Percentiles rank a stretch among this genome's conserved stretches.
These are phyloP conservation scores for Microsporum ferrugineum DNA, from an alignment of 2,329 filamentous ascomycete genomes.

Conservation along the genomic window DNA sequence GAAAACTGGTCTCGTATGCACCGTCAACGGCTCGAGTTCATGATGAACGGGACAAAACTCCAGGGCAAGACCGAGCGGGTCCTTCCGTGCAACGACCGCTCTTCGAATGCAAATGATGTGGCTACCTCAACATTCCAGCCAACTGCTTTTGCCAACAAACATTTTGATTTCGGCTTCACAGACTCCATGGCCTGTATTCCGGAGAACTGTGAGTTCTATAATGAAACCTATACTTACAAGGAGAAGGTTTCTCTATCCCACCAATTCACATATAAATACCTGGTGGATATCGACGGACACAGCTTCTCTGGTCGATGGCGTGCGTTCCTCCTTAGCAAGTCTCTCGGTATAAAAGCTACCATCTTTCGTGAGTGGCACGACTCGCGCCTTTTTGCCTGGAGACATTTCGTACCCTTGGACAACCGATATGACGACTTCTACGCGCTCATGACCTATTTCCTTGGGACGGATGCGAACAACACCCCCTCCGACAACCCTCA, in stretches of 20 bases:
- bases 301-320: constrained; percentile 58
- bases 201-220: constrained; percentile 37
- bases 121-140: constrained; percentile 22
- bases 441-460: constrained; percentile 62
- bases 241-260: constrained; percentile 23
- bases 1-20: constrained; percentile 62
- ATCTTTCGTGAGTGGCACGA: constrained; percentile 76
- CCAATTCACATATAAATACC: constrained; percentile 50
- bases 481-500: not conserved
- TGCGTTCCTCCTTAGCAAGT: constrained; percentile 57
- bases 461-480: constrained; percentile 49
- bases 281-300: constrained; percentile 68
- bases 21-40: constrained; percentile 61
- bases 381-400: constrained; percentile 60
- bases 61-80: constrained; percentile 36
- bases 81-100: constrained; percentile 5
- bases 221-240: constrained; percentile 29
- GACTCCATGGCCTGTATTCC: constrained; percentile 29
- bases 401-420: constrained; percentile 72
- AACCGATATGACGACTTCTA: constrained; percentile 61
- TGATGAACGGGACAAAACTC: constrained; percentile 57
- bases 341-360: constrained; percentile 64
- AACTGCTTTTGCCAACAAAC: constrained; percentile 30
- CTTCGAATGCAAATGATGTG: constrained; percentile 33
- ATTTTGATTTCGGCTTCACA: constrained; percentile 34